phyloP scores from a whole-genome alignment of 805 yeast genomes.

The Kuraishia molischiana region DNA sequence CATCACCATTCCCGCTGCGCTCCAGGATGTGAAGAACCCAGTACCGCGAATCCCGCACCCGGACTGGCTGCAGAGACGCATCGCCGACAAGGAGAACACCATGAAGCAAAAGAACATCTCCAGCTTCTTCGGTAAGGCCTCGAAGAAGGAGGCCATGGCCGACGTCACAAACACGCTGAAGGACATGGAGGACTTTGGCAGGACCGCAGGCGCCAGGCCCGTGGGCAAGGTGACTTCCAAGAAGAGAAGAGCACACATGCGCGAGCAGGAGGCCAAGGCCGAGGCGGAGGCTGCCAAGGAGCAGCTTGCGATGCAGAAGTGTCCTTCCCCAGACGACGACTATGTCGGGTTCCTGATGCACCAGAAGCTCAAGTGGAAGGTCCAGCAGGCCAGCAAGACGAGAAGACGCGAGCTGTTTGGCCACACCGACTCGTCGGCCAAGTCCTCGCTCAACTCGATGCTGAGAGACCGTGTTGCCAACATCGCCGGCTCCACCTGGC shows the following conservation, averaged over 20 bases:
- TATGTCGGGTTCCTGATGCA: slow-evolving; percentile 60
- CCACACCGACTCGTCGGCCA: slow-evolving; percentile 27
- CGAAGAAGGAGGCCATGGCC: slow-evolving; percentile 26
- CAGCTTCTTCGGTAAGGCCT: slow-evolving; percentile 41
- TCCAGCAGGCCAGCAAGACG: slow-evolving; percentile 60
- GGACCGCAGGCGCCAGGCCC: slow-evolving; percentile 15
- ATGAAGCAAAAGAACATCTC: slow-evolving; percentile 62
- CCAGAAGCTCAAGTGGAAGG: slow-evolving; percentile 83
- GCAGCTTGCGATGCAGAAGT: slow-evolving; percentile 31
- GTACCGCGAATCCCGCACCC: slow-evolving; percentile 94
- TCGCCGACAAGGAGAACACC: slow-evolving; percentile 51
- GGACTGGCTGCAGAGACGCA: slow-evolving; percentile 72
- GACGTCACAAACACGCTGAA: slow-evolving; percentile 28
- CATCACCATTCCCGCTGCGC: slow-evolving; percentile 94
- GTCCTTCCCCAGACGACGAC: slow-evolving; percentile 61
- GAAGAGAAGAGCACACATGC: slow-evolving; percentile 28
- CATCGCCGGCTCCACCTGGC: slow-evolving; percentile 77
- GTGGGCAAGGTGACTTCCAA: slow-evolving; percentile 30
- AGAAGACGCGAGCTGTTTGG: slow-evolving; percentile 81
- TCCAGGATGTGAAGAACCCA: slow-evolving; percentile 81
- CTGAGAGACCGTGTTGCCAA: slow-evolving; percentile 71
- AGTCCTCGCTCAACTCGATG: slow-evolving; percentile 59
- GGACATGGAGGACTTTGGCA: slow-evolving; percentile 73
- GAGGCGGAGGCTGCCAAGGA: slow-evolving; percentile 35
- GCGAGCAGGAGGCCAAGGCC: slow-evolving; percentile 13